Percentiles rank a stretch among this genome's conserved stretches.
These are phyloP conservation scores for Penicillium angulare DNA, from an alignment of 495 filamentous ascomycete genomes.

Conservation along the genomic window DNA sequence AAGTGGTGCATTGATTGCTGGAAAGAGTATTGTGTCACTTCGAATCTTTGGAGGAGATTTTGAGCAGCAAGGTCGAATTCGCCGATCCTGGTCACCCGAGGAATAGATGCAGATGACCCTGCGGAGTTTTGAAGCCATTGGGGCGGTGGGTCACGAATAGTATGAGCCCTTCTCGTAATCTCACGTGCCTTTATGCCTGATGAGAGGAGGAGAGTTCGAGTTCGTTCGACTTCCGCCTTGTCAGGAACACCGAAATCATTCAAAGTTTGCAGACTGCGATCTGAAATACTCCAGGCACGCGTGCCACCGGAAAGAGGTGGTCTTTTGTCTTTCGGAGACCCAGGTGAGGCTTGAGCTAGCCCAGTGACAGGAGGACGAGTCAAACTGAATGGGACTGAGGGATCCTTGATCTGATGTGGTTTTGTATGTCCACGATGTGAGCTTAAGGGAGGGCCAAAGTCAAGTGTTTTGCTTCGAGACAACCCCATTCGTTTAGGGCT, in stretches of 20 bases:
- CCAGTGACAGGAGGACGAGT: constrained; percentile 46
- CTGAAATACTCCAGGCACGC: constrained; percentile 68
- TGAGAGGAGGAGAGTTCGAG: constrained; percentile 70
- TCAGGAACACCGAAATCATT: constrained; percentile 33
- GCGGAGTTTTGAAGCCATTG: constrained; percentile 37
- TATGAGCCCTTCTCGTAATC: constrained; percentile 64
- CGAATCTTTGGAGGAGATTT: constrained; percentile 56
- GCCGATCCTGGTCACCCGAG: constrained; percentile 55
- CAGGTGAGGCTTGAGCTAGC: constrained; percentile 40
- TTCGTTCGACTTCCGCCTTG: constrained; percentile 70
- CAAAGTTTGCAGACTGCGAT: constrained; percentile 45
- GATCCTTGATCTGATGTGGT: constrained; percentile 29
- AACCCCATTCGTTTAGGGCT: constrained; percentile 7
- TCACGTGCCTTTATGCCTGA: constrained; percentile 84
- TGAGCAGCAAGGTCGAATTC: constrained; percentile 70
- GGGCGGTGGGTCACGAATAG: constrained; percentile 38
- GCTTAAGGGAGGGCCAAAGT: constrained; percentile 29
- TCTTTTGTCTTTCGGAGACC: constrained; percentile 19
- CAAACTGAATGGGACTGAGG: constrained; percentile 31
- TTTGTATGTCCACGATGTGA: constrained; percentile 23
- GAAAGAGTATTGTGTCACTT: constrained; percentile 51
- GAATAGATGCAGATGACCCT: constrained; percentile 29
- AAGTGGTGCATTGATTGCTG: constrained; percentile 55
- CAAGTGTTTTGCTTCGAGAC: constrained; percentile 22
- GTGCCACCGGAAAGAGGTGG: constrained; percentile 25